Evolutionary conservation across 805 yeast genomes (phyloP).

Genomic region (Clavispora asparagi): DNA sequence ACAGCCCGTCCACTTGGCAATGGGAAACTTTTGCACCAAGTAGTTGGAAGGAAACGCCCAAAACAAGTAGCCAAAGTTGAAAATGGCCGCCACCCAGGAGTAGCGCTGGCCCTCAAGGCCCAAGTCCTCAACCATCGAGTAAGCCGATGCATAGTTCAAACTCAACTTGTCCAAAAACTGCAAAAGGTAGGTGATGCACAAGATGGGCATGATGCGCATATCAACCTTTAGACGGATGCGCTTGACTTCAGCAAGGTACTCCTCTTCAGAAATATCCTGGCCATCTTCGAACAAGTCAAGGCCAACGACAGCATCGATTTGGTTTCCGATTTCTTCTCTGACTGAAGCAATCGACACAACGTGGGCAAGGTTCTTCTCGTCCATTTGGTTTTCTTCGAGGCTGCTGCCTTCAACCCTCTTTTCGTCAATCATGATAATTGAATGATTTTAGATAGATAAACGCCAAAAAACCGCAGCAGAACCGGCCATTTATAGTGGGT

Average conservation of each 20-base stretch:
- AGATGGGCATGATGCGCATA: slow-evolving; percentile 24
- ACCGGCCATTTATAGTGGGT: background rate
- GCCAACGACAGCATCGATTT: slow-evolving; percentile 14
- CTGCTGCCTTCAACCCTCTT: background rate
- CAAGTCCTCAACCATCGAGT: slow-evolving; percentile 18
- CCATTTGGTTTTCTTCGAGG: background rate
- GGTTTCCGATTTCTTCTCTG: slow-evolving; percentile 2
- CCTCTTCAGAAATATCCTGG: slow-evolving; percentile 24
- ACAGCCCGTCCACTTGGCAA: slow-evolving; percentile 3
- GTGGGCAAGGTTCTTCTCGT: background rate
- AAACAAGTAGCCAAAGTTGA: slow-evolving; percentile 20
- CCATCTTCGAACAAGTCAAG: slow-evolving; percentile 23
- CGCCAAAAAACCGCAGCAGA: too few relatives aligned
- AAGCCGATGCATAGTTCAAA: slow-evolving; percentile 21
- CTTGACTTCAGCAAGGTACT: slow-evolving; percentile 16
- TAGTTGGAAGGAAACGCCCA: slow-evolving; percentile 19
- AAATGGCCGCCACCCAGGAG: slow-evolving; percentile 25
- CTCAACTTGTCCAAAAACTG: slow-evolving; percentile 23
- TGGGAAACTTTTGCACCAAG: slow-evolving; percentile 14
- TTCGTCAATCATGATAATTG: background rate
- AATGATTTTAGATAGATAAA: too few relatives aligned
- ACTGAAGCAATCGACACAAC: slow-evolving; percentile 3
- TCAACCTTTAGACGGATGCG: slow-evolving; percentile 31
- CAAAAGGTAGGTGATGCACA: slow-evolving; percentile 21
- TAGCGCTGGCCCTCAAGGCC: slow-evolving; percentile 18